Conservation (phyloP, 2,329 filamentous ascomycete genomes). For the Verticillium longisporum region DNA sequence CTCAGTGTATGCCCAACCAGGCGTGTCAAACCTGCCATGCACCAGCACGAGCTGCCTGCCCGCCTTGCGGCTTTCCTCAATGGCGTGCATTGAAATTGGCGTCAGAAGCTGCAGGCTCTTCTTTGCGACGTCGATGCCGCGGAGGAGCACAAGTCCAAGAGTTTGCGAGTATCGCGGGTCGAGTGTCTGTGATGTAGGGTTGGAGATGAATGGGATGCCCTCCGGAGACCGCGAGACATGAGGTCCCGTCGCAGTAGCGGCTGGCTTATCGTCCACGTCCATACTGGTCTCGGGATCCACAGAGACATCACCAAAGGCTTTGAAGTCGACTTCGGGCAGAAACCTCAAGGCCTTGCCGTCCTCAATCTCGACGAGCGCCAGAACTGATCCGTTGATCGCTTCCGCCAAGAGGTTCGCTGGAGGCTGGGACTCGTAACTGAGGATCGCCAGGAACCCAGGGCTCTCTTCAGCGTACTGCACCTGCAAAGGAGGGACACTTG, state of each 20-base stretch:
- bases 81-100: slow-evolving; percentile 38
- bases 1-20: slow-evolving; percentile 65
- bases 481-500: slow-evolving; percentile 50
- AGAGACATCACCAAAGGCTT: slow-evolving; percentile 2
- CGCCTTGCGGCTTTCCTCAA: slow-evolving; percentile 30
- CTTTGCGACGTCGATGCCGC: slow-evolving; percentile 54
- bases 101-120: slow-evolving; percentile 58
- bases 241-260: slow-evolving; percentile 11
- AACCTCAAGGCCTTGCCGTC: slow-evolving; percentile 40
- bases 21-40: slow-evolving; percentile 61
- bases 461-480: slow-evolving; percentile 48
- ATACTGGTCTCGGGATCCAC: slow-evolving; percentile 11
- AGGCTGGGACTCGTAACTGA: slow-evolving; percentile 61
- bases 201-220: slow-evolving; percentile 56
- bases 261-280: slow-evolving; percentile 9
- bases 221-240: slow-evolving; percentile 35
- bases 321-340: slow-evolving; percentile 11
- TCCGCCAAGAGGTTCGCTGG: slow-evolving; percentile 52
- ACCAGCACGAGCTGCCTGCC: slow-evolving; percentile 54
- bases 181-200: slow-evolving; percentile 44
- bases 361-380: slow-evolving; percentile 60
- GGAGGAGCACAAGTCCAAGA: slow-evolving; percentile 61
- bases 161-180: slow-evolving; percentile 53
- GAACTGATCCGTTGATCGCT: slow-evolving; percentile 62
- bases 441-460: slow-evolving; percentile 54